Evolutionary conservation across 768 basidiomycete genomes (phyloP).

Genomic region (Cubamyces sp.): DNA sequence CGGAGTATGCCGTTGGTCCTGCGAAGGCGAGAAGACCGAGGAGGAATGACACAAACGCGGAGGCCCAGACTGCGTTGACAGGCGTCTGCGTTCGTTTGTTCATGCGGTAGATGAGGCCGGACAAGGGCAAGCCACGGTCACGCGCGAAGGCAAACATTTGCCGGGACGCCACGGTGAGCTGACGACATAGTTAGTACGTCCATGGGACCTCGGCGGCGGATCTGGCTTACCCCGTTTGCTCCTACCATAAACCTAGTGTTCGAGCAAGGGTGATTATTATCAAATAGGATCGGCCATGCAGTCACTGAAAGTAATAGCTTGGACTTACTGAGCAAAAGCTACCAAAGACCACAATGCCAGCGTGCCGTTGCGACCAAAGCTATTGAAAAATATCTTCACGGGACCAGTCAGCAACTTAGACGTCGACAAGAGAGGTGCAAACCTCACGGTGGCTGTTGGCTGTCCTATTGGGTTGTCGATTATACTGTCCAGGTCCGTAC

Average conservation of each 20-base stretch:
- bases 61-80: slow-evolving; percentile 58
- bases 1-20: slow-evolving; percentile 46
- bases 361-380: slow-evolving; percentile 41
- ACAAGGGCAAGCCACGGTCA: slow-evolving; percentile 71
- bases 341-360: slow-evolving; percentile 44
- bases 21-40: slow-evolving; percentile 66
- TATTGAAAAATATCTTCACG: slow-evolving; percentile 34
- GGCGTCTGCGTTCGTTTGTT: slow-evolving; percentile 56
- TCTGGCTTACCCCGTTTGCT: slow-evolving; percentile 48
- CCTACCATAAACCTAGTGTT: neutral
- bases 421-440: neutral
- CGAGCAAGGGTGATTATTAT: slow-evolving; percentile 33
- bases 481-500: slow-evolving; percentile 46
- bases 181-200: neutral
- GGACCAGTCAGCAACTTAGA: neutral
- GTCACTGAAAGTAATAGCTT: slow-evolving; percentile 39
- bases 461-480: slow-evolving; percentile 49
- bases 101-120: slow-evolving; percentile 61
- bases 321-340: slow-evolving; percentile 37
- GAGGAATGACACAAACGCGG: slow-evolving; percentile 47
- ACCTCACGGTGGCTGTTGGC: slow-evolving; percentile 56
- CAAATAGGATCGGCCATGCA: no score
- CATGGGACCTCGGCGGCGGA: slow-evolving; percentile 22
- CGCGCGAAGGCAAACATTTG: slow-evolving; percentile 76
- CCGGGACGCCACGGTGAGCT: slow-evolving; percentile 50